A percentile compares a stretch with the other conserved stretches of the same genome.
phyloP scores from a whole-genome alignment of 2,329 filamentous ascomycete species.

The Diaporthe ampelina region DNA sequence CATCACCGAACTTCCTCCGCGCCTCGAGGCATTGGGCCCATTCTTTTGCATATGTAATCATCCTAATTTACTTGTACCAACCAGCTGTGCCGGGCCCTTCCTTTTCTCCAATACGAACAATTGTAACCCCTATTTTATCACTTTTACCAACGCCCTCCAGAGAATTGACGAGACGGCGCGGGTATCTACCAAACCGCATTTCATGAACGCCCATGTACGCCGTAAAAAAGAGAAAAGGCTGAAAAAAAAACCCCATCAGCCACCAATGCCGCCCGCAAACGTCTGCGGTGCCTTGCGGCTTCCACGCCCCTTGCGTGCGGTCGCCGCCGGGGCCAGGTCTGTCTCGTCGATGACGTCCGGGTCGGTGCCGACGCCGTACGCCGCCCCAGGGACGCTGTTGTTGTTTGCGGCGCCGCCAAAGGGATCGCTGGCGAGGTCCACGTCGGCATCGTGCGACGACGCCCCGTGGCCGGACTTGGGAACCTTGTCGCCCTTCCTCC shows the following conservation, averaged over 20 bases:
- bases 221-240: background rate
- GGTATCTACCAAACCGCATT: conserved; percentile 10
- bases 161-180: background rate
- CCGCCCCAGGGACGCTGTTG: conserved; percentile 1
- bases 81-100: background rate
- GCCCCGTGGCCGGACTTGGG: conserved; percentile 41
- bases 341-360: conserved; percentile 45
- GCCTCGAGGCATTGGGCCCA: background rate
- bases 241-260: conserved; percentile 30
- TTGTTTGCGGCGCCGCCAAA: conserved; percentile 23
- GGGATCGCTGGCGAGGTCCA: conserved; percentile 10
- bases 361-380: conserved; percentile 41
- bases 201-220: conserved; percentile 1
- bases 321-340: conserved; percentile 36
- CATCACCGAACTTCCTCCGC: background rate
- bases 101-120: background rate
- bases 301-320: conserved; percentile 37
- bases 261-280: conserved; percentile 43
- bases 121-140: background rate
- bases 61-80: background rate
- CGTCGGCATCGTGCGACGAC: conserved; percentile 34
- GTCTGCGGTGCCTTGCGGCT: conserved; percentile 32
- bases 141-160: background rate
- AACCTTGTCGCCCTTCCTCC: conserved; percentile 51
- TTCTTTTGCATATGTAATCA: background rate